Conservation (phyloP, 371 early-diverging fungal genomes). For the Entomophthora muscae region DNA sequence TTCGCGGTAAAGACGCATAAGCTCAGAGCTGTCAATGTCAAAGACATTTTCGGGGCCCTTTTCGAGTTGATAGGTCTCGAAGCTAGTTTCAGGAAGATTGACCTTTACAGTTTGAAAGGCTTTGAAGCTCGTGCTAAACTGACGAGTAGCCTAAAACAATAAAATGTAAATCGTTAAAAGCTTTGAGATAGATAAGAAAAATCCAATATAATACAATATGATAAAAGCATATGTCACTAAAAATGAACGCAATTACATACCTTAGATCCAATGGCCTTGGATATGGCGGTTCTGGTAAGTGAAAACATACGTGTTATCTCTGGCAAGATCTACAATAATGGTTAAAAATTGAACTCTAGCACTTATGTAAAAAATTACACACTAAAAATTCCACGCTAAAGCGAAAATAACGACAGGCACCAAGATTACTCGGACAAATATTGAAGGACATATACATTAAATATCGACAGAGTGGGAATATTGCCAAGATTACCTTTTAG, state of each 20-base stretch:
- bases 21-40: slow-evolving; percentile 40
- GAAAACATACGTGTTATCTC: too few species aligned
- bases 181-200: too few species aligned
- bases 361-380: too few species aligned
- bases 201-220: background rate
- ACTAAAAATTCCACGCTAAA: too few species aligned
- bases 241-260: background rate
- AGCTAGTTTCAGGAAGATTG: slow-evolving; percentile 6
- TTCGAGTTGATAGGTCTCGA: slow-evolving; percentile 1
- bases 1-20: slow-evolving; percentile 65
- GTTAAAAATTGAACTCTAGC: too few species aligned
- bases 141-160: background rate
- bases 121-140: background rate
- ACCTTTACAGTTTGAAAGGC: background rate
- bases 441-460: too few species aligned
- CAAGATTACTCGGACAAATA: too few species aligned
- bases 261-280: background rate
- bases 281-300: background rate
- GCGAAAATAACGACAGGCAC: too few species aligned
- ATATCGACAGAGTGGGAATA: too few species aligned
- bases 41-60: slow-evolving; percentile 41
- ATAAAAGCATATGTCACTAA: background rate
- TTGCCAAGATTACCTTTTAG: too few species aligned
- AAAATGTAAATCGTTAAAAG: too few species aligned
- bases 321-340: too few species aligned